phyloP scores from a whole-genome alignment of 2,329 filamentous ascomycete genomes.

The Cryphonectria nitschkei region DNA sequence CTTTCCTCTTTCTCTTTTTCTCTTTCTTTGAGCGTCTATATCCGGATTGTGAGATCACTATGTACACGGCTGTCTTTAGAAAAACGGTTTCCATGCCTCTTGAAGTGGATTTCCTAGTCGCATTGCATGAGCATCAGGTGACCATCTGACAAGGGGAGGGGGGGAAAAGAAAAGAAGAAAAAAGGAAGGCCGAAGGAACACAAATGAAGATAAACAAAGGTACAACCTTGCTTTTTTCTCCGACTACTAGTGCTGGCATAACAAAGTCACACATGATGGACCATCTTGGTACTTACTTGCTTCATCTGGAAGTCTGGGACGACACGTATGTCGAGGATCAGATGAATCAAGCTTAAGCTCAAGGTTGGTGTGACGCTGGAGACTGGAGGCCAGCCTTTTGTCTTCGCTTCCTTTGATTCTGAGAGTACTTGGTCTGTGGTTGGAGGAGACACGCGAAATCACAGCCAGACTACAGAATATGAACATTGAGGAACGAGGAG shows the following conservation, averaged over 20 bases:
- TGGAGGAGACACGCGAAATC: not conserved
- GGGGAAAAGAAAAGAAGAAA: not conserved
- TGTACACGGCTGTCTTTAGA: not conserved
- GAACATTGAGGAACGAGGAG: not conserved
- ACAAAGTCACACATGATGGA: slow-evolving; percentile 24
- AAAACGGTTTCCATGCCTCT: not conserved
- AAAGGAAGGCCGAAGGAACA: not conserved
- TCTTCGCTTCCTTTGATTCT: not conserved
- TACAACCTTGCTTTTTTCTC: not conserved
- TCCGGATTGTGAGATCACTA: too few species aligned
- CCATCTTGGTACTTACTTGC: not conserved
- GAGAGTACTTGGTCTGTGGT: not conserved
- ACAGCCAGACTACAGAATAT: not conserved
- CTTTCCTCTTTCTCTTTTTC: not conserved
- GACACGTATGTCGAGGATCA: not conserved
- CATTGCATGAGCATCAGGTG: slow-evolving; percentile 4
- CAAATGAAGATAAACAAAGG: not conserved
- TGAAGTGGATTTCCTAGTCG: not conserved
- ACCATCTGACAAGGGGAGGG: not conserved
- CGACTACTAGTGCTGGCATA: slow-evolving; percentile 10
- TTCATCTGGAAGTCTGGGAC: not conserved
- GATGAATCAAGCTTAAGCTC: not conserved
- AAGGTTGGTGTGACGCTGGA: not conserved
- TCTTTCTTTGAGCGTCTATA: not conserved
- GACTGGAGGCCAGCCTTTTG: not conserved